Conservation (phyloP, 2,329 filamentous ascomycete species). For the Chaetomiaceae sp. region DNA sequence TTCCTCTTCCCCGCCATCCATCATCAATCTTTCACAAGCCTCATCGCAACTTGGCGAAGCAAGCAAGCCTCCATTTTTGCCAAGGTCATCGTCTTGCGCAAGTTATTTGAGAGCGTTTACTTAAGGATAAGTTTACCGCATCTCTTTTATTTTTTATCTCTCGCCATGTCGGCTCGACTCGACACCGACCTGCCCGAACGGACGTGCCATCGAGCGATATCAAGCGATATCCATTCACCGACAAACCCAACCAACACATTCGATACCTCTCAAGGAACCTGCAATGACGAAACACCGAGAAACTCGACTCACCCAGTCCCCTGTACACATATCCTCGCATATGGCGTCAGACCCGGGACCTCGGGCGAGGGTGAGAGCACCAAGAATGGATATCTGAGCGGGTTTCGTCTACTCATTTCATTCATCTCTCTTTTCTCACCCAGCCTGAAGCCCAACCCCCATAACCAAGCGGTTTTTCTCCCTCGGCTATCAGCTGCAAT, state of each 20-base stretch:
- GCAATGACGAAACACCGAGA: slow-evolving; percentile 19
- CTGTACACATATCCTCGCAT: slow-evolving; percentile 11
- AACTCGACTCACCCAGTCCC: slow-evolving; percentile 18
- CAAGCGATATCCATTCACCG: slow-evolving; percentile 10
- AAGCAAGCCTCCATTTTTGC: too few species aligned
- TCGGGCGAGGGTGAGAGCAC: slow-evolving; percentile 19
- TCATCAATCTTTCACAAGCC: too few species aligned
- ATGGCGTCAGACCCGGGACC: slow-evolving; percentile 7
- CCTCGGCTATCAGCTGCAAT: background rate
- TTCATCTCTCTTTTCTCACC: background rate
- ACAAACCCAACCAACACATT: background rate
- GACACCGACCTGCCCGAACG: too few species aligned
- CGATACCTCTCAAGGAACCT: background rate
- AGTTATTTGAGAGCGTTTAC: too few species aligned
- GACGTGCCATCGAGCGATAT: background rate
- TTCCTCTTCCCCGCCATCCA: too few species aligned
- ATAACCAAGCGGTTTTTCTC: background rate
- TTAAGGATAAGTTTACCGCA: too few species aligned
- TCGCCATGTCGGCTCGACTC: background rate
- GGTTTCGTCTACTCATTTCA: background rate
- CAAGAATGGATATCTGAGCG: slow-evolving; percentile 31
- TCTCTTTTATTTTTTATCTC: background rate
- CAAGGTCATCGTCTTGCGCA: too few species aligned
- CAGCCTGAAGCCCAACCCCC: background rate
- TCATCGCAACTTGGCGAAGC: too few species aligned